Base-by-base conservation (phyloP, 768 basidiomycete genomes). In the Dictyophora rubrovolvata region DNA sequence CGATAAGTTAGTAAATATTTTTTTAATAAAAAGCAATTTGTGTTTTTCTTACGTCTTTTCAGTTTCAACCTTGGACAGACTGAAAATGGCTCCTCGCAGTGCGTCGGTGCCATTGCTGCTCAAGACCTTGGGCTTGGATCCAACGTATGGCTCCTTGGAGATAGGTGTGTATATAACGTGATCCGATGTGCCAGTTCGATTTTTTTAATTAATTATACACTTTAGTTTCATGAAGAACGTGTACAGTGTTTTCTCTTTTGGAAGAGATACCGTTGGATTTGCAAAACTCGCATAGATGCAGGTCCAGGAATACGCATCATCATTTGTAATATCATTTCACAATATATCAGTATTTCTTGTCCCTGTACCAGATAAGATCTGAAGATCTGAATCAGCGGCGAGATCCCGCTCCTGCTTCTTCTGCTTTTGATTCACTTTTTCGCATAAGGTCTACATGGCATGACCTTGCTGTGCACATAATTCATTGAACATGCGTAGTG, bases 191-290 rank as follows among this genome's bases (percentile, higher is more conserved):
- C 12, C n/a, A 18, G 2, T 11, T 12, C 42, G 6, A 12, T 36
- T 49, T 56, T 18, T 23, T n/a, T 37, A 1, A n/a, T 2, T 56
- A 35, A 11, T 1, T 16, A 49, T 14, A 42, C 18, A 14, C 35
- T 21, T 20, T 36, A 67, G 67, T 62, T 69, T 70, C 65, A 66
- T 71, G 68, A 67, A 67, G 67, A 71, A 71, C 64, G 68, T 69
- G 34, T 71, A 71, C 63, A 67, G 66, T 57, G 67, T 58, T 14
- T 68, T 68, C 67, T 63, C 62, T 11, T 65, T 67, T 53, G 66
- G 56, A 22, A 37, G 61, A 54, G 64, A 65, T 52, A 17, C 65
- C 5, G 67, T 68, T 16, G 67, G 67, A 28, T 68, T 68, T 48
- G 66, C 67, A 17, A 5, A 36, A 10, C 23, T 54, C 17, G 33